Conservation (phyloP, 1,284 basidiomycete genomes). For the Mycena sp. region DNA sequence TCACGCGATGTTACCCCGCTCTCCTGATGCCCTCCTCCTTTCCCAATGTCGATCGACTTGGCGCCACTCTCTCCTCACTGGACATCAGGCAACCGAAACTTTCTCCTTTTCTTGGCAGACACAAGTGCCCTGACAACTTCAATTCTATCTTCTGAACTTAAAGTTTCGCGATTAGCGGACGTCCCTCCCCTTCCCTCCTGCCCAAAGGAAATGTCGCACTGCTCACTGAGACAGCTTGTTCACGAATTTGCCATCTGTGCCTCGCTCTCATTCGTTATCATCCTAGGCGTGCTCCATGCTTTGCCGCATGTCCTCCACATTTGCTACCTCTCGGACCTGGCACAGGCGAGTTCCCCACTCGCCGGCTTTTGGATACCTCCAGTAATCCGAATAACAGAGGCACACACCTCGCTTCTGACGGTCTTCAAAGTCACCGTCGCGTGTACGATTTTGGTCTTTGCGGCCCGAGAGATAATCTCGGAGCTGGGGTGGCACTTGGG, state of each 20-base stretch:
- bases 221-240: neutral
- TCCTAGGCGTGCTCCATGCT: conserved; percentile 14
- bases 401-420: neutral
- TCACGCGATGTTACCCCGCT: no score
- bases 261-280: conserved; percentile 8
- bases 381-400: neutral
- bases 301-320: neutral
- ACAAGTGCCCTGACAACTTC: no score
- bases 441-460: conserved; percentile 11
- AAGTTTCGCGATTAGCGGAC: no score
- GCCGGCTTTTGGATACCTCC: neutral
- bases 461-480: conserved; percentile 2
- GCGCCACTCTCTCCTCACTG: no score
- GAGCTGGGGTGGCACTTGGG: no score
- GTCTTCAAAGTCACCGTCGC: conserved; percentile 18
- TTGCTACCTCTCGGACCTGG: neutral
- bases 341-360: neutral
- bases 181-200: no score
- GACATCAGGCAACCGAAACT: no score
- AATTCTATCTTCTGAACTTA: no score
- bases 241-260: conserved; percentile 18
- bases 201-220: no score
- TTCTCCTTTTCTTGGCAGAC: no score
- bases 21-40: no score
- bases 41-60: no score